These are phyloP conservation scores for Metschnikowia gelsemii DNA, from an alignment of 805 yeast genomes.

Conservation along the genomic window DNA sequence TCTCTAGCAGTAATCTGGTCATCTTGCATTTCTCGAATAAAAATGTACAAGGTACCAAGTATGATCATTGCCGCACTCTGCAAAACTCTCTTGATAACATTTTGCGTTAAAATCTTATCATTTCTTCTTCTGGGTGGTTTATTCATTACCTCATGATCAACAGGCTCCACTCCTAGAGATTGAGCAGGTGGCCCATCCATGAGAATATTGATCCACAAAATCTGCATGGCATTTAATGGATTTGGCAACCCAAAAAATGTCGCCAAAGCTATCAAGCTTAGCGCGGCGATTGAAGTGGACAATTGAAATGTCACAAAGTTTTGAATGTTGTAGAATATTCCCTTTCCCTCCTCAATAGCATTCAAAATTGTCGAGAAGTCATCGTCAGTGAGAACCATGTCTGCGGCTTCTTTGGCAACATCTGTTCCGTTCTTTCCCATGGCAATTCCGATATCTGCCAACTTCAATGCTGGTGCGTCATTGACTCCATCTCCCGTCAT, in stretches of 20 bases:
- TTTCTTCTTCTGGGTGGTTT: slow-evolving; percentile 92
- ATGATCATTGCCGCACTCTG: slow-evolving; percentile 78
- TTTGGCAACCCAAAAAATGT: slow-evolving; percentile 87
- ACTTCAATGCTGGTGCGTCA: slow-evolving; percentile 96
- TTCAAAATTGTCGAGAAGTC: slow-evolving; percentile 91
- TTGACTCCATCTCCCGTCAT: slow-evolving; percentile 99
- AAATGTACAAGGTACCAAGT: slow-evolving; percentile 83
- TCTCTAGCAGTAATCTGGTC: slow-evolving; percentile 85
- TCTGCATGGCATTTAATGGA: slow-evolving; percentile 97
- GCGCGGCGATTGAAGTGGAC: slow-evolving; percentile 93
- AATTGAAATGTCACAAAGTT: slow-evolving; percentile 92
- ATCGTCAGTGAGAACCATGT: slow-evolving; percentile 95
- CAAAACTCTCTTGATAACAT: slow-evolving; percentile 68
- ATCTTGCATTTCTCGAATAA: slow-evolving; percentile 82
- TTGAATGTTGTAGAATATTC: slow-evolving; percentile 93
- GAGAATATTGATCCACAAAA: slow-evolving; percentile 92
- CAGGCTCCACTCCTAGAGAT: slow-evolving; percentile 95
- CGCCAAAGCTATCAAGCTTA: slow-evolving; percentile 81
- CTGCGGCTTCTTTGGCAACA: slow-evolving; percentile 98
- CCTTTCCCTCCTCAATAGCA: slow-evolving; percentile 97
- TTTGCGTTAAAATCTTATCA: slow-evolving; percentile 76
- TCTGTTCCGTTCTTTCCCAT: slow-evolving; percentile 96
- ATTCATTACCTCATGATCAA: slow-evolving; percentile 91
- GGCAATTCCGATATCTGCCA: slow-evolving; percentile 94
- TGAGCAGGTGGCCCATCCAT: slow-evolving; percentile 99